Evolutionary conservation across 2,329 filamentous ascomycete genomes (phyloP).

Genomic region (Dothidotthia symphoricarpi): DNA sequence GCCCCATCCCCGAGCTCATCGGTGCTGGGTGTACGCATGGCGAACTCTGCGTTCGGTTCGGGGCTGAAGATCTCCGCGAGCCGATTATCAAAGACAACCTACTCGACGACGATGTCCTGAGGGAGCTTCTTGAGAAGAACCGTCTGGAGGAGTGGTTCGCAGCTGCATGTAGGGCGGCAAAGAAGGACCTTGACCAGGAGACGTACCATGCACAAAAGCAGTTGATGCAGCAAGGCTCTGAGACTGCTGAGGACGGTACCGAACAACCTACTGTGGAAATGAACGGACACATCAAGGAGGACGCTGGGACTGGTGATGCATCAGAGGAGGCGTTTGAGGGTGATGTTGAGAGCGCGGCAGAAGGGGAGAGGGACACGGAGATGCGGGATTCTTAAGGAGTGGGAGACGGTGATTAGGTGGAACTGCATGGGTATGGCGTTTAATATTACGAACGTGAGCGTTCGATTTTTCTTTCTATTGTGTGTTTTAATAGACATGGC

Average conservation of each 20-base stretch:
- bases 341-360: conserved; percentile 25
- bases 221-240: conserved; percentile 18
- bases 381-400: conserved; percentile 32
- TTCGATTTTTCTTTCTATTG: not conserved
- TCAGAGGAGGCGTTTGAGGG: conserved; percentile 22
- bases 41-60: conserved; percentile 55
- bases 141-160: conserved; percentile 69
- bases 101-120: conserved; percentile 67
- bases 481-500: no score
- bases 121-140: conserved; percentile 63
- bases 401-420: not conserved
- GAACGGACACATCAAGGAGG: not conserved
- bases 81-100: conserved; percentile 70
- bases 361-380: conserved; percentile 28
- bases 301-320: conserved; percentile 8
- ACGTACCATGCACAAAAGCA: conserved; percentile 20
- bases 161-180: conserved; percentile 42
- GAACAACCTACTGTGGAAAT: conserved; percentile 5
- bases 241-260: conserved; percentile 1
- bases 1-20: conserved; percentile 23
- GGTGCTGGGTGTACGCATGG: conserved; percentile 57
- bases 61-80: conserved; percentile 58
- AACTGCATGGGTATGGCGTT: not conserved
- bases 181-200: conserved; percentile 14
- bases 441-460: not conserved